Conservation (phyloP, 2,329 filamentous ascomycete species). For the Aspergillus arachidicola region DNA sequence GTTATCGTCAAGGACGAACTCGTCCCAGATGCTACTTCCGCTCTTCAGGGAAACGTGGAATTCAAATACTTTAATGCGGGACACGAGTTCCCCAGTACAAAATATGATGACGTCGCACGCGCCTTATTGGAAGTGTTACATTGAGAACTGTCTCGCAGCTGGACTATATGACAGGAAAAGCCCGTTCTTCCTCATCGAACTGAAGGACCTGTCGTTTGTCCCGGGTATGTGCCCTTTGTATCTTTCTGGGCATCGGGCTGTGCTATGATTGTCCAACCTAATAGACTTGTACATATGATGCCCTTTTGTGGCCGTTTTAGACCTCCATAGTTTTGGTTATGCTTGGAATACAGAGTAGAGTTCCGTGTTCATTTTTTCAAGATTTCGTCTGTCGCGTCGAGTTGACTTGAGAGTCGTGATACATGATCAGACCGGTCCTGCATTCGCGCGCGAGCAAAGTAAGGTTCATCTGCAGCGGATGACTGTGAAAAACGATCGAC, state of each 20-base stretch:
- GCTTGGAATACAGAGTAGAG: slow-evolving; percentile 3
- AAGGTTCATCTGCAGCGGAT: slow-evolving; percentile 33
- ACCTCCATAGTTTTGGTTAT: slow-evolving; percentile 5
- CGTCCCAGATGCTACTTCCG: slow-evolving; percentile 60
- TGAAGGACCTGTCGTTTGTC: not conserved
- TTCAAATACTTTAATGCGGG: slow-evolving; percentile 63
- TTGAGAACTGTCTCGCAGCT: slow-evolving; percentile 12
- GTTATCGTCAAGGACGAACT: slow-evolving; percentile 69
- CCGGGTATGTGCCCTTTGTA: not conserved
- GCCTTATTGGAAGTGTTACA: slow-evolving; percentile 46
- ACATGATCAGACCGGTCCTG: slow-evolving; percentile 33
- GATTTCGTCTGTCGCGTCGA: slow-evolving; percentile 33
- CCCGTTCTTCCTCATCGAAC: not conserved
- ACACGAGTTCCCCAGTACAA: slow-evolving; percentile 70
- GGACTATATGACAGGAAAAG: not conserved
- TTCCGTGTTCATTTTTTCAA: slow-evolving; percentile 23
- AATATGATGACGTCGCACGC: slow-evolving; percentile 60
- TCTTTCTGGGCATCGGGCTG: not conserved
- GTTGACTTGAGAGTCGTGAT: slow-evolving; percentile 32
- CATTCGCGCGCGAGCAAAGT: slow-evolving; percentile 36
- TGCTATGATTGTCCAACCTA: slow-evolving; percentile 6
- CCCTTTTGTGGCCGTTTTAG: not conserved
- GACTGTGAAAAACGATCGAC: slow-evolving; percentile 32
- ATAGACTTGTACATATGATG: slow-evolving; percentile 15
- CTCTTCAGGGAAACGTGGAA: slow-evolving; percentile 62